These are phyloP conservation scores for Talaromyces sp. DNA, from an alignment of 2,329 filamentous ascomycete genomes.

Conservation along the genomic window DNA sequence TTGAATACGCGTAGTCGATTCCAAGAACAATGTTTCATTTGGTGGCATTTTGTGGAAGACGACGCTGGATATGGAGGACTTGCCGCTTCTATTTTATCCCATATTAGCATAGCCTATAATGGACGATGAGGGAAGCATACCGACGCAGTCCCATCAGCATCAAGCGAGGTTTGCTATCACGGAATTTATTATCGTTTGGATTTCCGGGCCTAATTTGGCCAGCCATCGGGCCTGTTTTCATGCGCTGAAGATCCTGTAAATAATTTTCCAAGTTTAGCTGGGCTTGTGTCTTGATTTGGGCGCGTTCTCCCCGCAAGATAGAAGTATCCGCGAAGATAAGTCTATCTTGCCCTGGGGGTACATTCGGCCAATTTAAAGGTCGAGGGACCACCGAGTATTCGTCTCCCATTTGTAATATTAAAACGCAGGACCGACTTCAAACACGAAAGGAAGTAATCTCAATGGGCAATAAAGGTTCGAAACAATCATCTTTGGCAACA, in stretches of 20 bases:
- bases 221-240: slow-evolving; percentile 19
- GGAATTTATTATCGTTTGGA: slow-evolving; percentile 36
- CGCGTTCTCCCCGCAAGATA: slow-evolving; percentile 14
- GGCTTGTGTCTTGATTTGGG: slow-evolving; percentile 21
- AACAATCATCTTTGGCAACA: neutral
- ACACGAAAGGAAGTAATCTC: neutral
- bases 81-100: slow-evolving; percentile 67
- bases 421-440: neutral
- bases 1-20: slow-evolving; percentile 89
- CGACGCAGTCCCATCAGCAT: slow-evolving; percentile 93
- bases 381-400: slow-evolving; percentile 2
- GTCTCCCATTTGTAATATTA: neutral
- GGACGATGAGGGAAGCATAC: slow-evolving; percentile 45
- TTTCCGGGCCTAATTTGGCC: slow-evolving; percentile 21
- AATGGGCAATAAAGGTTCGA: neutral
- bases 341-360: slow-evolving; percentile 10
- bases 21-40: slow-evolving; percentile 90
- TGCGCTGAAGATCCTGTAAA: slow-evolving; percentile 24
- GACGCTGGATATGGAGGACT: slow-evolving; percentile 96
- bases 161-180: slow-evolving; percentile 70
- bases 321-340: slow-evolving; percentile 15
- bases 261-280: slow-evolving; percentile 30
- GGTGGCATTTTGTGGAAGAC: slow-evolving; percentile 98
- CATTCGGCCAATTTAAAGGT: slow-evolving; percentile 2
- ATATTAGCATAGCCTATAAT: slow-evolving; percentile 13